phyloP scores from a whole-genome alignment of 2,329 filamentous ascomycete genomes.

The Exophiala spinifera region DNA sequence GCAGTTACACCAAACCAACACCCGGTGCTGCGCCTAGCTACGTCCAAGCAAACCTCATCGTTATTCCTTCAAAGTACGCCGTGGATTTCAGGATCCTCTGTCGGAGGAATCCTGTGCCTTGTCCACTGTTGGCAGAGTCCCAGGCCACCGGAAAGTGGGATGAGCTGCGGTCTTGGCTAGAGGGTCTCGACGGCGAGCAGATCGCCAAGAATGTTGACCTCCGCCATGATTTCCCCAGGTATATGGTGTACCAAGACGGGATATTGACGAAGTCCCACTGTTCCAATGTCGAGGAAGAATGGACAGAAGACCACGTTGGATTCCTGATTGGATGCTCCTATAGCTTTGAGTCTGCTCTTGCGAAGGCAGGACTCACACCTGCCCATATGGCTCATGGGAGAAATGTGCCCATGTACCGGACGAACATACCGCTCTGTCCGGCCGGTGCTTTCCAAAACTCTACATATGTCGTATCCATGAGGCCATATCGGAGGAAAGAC shows the following conservation, averaged over 20 bases:
- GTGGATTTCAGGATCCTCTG: constrained; percentile 59
- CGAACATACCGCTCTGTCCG: constrained; percentile 54
- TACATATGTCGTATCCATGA: constrained; percentile 62
- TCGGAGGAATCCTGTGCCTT: constrained; percentile 60
- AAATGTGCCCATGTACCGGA: constrained; percentile 62
- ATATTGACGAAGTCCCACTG: constrained; percentile 39
- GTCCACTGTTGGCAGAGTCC: constrained; percentile 58
- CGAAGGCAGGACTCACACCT: constrained; percentile 49
- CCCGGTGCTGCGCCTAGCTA: constrained; percentile 55
- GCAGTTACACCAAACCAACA: constrained; percentile 38
- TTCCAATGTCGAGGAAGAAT: constrained; percentile 49
- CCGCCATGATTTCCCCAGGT: constrained; percentile 56
- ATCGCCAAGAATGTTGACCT: constrained; percentile 52
- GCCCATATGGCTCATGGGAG: constrained; percentile 49
- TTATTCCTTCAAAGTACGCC: constrained; percentile 57
- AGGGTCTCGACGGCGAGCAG: constrained; percentile 30
- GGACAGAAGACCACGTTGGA: constrained; percentile 58
- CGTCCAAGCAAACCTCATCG: constrained; percentile 62
- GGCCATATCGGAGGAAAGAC: constrained; percentile 52
- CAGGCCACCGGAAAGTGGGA: constrained; percentile 43
- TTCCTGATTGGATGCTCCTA: constrained; percentile 65
- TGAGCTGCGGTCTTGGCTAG: constrained; percentile 40
- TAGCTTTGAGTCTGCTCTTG: constrained; percentile 60
- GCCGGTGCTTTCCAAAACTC: constrained; percentile 56
- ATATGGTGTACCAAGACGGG: constrained; percentile 56